Base-by-base conservation (phyloP, 441 rosid species). In the Brassica hybrid region DNA sequence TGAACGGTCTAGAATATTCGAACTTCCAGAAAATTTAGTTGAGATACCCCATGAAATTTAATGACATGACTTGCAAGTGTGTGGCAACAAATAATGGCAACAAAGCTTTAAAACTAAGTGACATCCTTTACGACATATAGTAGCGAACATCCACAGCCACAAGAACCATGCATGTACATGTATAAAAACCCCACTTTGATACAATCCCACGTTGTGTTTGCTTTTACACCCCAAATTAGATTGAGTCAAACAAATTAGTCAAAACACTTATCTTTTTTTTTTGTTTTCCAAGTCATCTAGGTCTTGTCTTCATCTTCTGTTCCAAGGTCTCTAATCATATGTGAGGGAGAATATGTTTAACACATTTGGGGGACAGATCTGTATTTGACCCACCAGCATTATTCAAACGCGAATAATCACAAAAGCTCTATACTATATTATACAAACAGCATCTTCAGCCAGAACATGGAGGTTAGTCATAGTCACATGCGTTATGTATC, bases 401-500 rank as follows among this genome's bases (percentile, higher is more conserved):
- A 73, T 70, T 30, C 65, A 66, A 4, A 73, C 14, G 32, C 21
- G 57, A 69, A 74, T 74, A 74, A 74, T 79, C 45, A 69, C 63
- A 64, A 67, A 78, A 72, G 57, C 62, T 14, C 57, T 65, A 32
- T 71, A 58, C 12, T 78, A 72, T 72, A 72, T 34, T 72, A 72
- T 66, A 78, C 19, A 67, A 66, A 41, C 65, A 36, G 69, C 62
- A 72, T 79, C 74, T 68, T 56, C 60, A 11, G 79, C 52, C 75
- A 72, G 82, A 79, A 69, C 84, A 89, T 89, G 91, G 87, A 88
- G 96, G 91, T 87, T 78, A 84, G 84, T 84, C 84, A 81, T 72
- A 65, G 14, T 63, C 65, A 67, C 65, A 76, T 38, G 64, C 72
- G 62, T 19, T 74, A 78, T 54, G 52, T 32, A 69, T 64, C 63